phyloP scores from a whole-genome alignment of 1,284 basidiomycete genomes.

The Leccinum subspadiceum region DNA sequence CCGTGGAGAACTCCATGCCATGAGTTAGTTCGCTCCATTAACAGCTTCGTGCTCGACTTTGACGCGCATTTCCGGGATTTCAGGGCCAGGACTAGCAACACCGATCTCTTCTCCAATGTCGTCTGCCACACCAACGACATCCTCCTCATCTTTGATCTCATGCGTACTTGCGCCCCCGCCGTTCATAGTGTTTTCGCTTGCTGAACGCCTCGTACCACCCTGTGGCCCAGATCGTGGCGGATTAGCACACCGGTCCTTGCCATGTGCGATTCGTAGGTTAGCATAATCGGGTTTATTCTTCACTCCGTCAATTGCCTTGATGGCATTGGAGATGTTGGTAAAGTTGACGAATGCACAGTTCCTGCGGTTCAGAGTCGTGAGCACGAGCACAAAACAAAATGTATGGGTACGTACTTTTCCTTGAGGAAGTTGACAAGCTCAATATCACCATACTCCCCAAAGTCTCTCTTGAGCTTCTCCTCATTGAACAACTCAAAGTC shows the following conservation, averaged over 20 bases:
- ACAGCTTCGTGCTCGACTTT: slow-evolving; percentile 26
- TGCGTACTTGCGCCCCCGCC: slow-evolving; percentile 15
- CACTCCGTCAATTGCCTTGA: slow-evolving; percentile 92
- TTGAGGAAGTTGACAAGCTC: slow-evolving; percentile 94
- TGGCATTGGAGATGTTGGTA: slow-evolving; percentile 87
- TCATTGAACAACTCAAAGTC: slow-evolving; percentile 88
- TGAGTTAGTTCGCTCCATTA: slow-evolving; percentile 23
- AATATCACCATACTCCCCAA: slow-evolving; percentile 91
- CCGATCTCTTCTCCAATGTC: slow-evolving; percentile 26
- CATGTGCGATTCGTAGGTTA: slow-evolving; percentile 83
- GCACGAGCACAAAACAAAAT: neutral
- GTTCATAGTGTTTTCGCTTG: slow-evolving; percentile 38
- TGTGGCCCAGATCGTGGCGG: slow-evolving; percentile 80
- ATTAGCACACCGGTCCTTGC: slow-evolving; percentile 93
- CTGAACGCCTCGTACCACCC: slow-evolving; percentile 49
- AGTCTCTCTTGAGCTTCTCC: slow-evolving; percentile 84
- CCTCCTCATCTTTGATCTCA: slow-evolving; percentile 27
- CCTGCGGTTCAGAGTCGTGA: slow-evolving; percentile 38
- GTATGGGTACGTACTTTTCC: slow-evolving; percentile 68
- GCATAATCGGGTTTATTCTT: slow-evolving; percentile 85
- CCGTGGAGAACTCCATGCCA: slow-evolving; percentile 17
- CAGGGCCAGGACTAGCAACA: slow-evolving; percentile 21
- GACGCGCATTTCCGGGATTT: slow-evolving; percentile 28
- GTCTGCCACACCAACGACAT: slow-evolving; percentile 18
- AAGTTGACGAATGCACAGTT: slow-evolving; percentile 96